Evolutionary conservation across 148 eudicot species (phyloP), one percentile per base, ranked within the genome.

Genomic region (Amaranthus hypochondriacus): DNA sequence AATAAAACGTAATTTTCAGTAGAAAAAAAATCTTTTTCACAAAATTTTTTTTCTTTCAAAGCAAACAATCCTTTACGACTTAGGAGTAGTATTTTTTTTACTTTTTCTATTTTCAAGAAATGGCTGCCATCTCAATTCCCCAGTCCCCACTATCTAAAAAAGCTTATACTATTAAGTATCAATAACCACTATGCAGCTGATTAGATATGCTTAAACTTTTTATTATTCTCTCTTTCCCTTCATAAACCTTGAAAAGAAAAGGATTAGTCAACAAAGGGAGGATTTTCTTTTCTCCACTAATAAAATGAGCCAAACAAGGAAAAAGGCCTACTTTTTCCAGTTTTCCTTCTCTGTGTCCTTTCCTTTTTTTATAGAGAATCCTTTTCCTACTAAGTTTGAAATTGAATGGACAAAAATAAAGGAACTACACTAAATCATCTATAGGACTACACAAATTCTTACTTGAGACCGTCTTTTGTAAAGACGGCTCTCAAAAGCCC

Each of bases 261-360:
- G 39, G 46, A 59, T 52, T 51, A 80, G 82, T 70, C 72, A 80
- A 80, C 48, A 80, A 79, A 75, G 72, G 56, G 42, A 18, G 70
- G 56, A 52, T 2, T 71, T 71, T 64, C 69, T 72, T 66, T 66
- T 42, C 66, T 46, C 48, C 56, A 3, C 66, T 6, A 69, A 55
- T 49, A 13, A 47, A 71, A 66, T 44, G 53, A 18, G 76, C 75
- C 62, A 80, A 80, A 52, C 64, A 80, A 61, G 63, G 63, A 59
- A 62, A 79, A 79, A 51, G 74, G 13, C 59, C 47, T 57, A 43
- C 72, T 66, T 75, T 78, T 68, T 66, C 70, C 77, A 63, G 75
- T 53, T 70, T 68, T 62, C 72, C 62, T 58, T 75, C 72, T 18
- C 60, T 80, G 64, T 65, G 68, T n/a, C 76, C 13, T 71, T 80